Conservation (phyloP, 768 basidiomycete species). For the Pisolithus tinctorius region DNA sequence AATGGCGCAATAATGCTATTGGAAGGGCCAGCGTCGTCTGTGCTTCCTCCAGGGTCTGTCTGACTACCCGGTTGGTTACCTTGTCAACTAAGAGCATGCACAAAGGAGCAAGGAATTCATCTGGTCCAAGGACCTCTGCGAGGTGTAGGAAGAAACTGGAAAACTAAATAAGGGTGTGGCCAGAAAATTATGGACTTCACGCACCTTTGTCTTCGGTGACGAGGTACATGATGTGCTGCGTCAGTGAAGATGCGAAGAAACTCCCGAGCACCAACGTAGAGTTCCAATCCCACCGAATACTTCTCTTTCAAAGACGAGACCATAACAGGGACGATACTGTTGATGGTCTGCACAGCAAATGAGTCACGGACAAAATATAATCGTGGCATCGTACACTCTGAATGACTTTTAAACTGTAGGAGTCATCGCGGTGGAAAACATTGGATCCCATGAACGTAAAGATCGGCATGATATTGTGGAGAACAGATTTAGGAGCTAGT, state of each 20-base stretch:
- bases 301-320: conserved; percentile 64
- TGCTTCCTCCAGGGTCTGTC: conserved; percentile 56
- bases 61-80: conserved; percentile 57
- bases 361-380: neutral
- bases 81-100: conserved; percentile 84
- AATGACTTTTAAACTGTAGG: conserved; percentile 91
- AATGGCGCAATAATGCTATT: conserved; percentile 55
- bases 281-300: conserved; percentile 45
- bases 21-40: conserved; percentile 58
- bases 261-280: conserved; percentile 67
- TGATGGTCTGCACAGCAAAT: conserved; percentile 59
- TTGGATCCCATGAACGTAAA: conserved; percentile 99
- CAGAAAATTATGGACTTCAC: conserved; percentile 16
- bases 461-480: conserved; percentile 95
- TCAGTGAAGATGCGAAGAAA: conserved; percentile 92
- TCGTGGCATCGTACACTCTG: conserved; percentile 55
- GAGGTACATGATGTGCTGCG: conserved; percentile 85
- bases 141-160: conserved; percentile 85
- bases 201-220: conserved; percentile 85
- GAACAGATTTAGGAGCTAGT: conserved; percentile 82
- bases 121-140: conserved; percentile 70
- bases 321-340: conserved; percentile 92
- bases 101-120: conserved; percentile 76
- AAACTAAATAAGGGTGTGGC: conserved; percentile 2
- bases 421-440: conserved; percentile 93